Base-by-base conservation (phyloP, 768 basidiomycete species). In the Suillus subalutaceus region DNA sequence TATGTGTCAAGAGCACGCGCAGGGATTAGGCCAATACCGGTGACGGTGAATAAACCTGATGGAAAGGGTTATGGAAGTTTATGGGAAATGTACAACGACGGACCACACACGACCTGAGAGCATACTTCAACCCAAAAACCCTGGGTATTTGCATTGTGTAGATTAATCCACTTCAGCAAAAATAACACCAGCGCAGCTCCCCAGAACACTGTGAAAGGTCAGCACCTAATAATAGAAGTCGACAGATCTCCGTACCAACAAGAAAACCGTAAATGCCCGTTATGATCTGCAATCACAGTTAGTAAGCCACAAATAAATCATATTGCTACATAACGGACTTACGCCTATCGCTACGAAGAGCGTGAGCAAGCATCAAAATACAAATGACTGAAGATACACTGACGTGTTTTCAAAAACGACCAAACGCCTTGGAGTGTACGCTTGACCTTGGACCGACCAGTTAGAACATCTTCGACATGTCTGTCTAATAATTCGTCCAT, bases 401-500 rank as follows among this genome's bases (percentile, higher is more conserved):
- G 78, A 90, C 90, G 93, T 63, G 93, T 96, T 79, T 91, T 93
- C 65, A 94, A 75, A 72, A 93, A 96, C 2, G 89, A 84, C 91
- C 93, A 92, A 4, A 94, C 79, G 4, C 93, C 93, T 69, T 82
- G 81, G 70, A 90, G 74, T 0, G 85, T 88, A 20, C 89, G 83
- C 64, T 84, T 82, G 63, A 84, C 76, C 65, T 84, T 86, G 18
- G 88, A 86, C 18, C 86, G 85, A 65, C 87, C 85, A 20, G 81
- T 81, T 6, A 96, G 81, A 2, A 93, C 85, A 69, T 93, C 89
- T 63, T 91, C 87, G 40, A 96, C 91, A 79, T 94, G 93, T 37
- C 83, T 82, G 76, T 94, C 93, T 9, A 94, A 79, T 26, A 79
- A n/a, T 44, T 82, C 79, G 69, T 81, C 77, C 48, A 77, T 75